Conservation (phyloP, 2,329 filamentous ascomycete genomes). For the Talaromyces sp. region DNA sequence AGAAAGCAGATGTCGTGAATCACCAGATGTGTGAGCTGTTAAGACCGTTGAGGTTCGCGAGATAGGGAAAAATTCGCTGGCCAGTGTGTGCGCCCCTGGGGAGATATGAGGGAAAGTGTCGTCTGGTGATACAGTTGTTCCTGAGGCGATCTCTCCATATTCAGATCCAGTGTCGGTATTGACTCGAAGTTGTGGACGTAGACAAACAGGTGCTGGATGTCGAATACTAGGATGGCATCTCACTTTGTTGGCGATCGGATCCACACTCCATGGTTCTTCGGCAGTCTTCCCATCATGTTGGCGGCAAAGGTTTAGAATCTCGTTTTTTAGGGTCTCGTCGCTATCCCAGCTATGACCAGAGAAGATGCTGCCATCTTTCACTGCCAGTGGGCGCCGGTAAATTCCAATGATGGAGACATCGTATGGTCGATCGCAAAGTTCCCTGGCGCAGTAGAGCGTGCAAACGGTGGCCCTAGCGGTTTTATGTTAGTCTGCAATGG, state of each 20-base stretch:
- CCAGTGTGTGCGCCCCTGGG: constrained; percentile 20
- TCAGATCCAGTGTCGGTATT: constrained; percentile 32
- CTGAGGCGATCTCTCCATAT: constrained; percentile 33
- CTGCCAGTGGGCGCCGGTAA: constrained; percentile 27
- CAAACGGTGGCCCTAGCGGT: constrained; percentile 36
- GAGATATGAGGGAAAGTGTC: constrained; percentile 21
- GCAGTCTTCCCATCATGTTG: constrained; percentile 36
- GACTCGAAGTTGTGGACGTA: constrained; percentile 35
- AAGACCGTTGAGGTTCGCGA: constrained; percentile 34
- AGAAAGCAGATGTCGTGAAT: constrained; percentile 22
- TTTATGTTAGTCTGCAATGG: not conserved
- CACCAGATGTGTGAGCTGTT: constrained; percentile 25
- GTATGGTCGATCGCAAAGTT: constrained; percentile 42
- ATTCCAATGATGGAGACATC: constrained; percentile 42
- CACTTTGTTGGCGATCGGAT: constrained; percentile 30
- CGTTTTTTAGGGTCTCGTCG: constrained; percentile 40
- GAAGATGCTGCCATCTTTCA: constrained; percentile 33
- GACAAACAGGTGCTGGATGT: constrained; percentile 33
- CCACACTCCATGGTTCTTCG: constrained; percentile 26
- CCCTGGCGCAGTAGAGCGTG: constrained; percentile 40
- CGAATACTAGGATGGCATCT: constrained; percentile 34
- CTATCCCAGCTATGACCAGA: constrained; percentile 40
- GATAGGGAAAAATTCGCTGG: constrained; percentile 26
- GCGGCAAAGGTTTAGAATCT: constrained; percentile 42
- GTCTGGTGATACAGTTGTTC: constrained; percentile 29